phyloP scores from a whole-genome alignment of 805 yeast genomes.

The Candida vaughaniae region DNA sequence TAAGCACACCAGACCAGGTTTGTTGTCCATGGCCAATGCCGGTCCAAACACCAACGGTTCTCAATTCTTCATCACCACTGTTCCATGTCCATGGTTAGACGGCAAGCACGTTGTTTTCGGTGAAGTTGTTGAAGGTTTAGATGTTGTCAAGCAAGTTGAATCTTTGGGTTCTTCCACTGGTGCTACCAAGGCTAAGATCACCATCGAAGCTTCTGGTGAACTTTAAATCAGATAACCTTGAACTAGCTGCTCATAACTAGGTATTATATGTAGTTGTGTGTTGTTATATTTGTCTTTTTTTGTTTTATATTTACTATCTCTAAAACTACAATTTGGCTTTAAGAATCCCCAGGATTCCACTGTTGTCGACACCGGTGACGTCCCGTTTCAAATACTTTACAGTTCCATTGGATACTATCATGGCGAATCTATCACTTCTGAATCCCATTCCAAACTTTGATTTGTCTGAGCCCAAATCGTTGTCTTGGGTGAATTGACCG shows the following conservation, averaged over 20 bases:
- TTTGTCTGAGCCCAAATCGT: slow-evolving; percentile 34
- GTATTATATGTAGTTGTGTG: background rate
- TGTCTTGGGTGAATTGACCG: slow-evolving; percentile 30
- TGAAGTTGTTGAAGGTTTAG: slow-evolving; percentile 67
- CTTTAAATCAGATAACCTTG: slow-evolving; percentile 19
- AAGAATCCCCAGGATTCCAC: slow-evolving; percentile 39
- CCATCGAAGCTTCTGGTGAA: slow-evolving; percentile 63
- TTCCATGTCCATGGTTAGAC: slow-evolving; percentile 73
- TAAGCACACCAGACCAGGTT: slow-evolving; percentile 77
- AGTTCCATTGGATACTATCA: slow-evolving; percentile 28
- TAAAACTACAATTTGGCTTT: slow-evolving; percentile 30
- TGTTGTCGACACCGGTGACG: slow-evolving; percentile 30
- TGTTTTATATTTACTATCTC: background rate
- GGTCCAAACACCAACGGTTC: slow-evolving; percentile 94
- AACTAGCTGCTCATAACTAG: slow-evolving; percentile 13
- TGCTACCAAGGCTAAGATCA: slow-evolving; percentile 60
- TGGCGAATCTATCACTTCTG: slow-evolving; percentile 41
- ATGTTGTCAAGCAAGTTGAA: slow-evolving; percentile 58
- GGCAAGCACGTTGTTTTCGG: slow-evolving; percentile 80
- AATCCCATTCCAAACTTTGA: slow-evolving; percentile 35
- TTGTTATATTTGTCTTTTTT: background rate
- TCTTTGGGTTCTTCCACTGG: slow-evolving; percentile 68
- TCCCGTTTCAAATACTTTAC: slow-evolving; percentile 27
- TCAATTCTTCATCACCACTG: slow-evolving; percentile 86
- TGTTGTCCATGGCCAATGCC: slow-evolving; percentile 88